A percentile compares a stretch with the other conserved stretches of the same genome.
Conservation (phyloP, 768 basidiomycete genomes). For the Xerocomellus amylosporus region DNA sequence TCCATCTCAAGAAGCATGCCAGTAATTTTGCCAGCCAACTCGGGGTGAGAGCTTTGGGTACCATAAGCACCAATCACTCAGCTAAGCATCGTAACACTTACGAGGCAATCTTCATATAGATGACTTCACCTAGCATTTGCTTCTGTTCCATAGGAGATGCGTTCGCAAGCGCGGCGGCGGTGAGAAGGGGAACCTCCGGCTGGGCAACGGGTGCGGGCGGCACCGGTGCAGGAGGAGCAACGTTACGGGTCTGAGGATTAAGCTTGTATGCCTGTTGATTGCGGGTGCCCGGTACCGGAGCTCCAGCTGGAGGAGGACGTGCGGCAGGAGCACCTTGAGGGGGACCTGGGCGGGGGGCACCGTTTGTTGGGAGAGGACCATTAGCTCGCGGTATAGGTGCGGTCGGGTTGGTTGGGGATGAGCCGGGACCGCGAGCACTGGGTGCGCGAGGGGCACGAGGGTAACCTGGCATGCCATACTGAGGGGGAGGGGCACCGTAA, state of each 20-base stretch:
- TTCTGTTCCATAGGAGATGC: slow-evolving; percentile 85
- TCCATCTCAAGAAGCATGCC: slow-evolving; percentile 99
- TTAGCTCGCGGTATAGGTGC: slow-evolving; percentile 64
- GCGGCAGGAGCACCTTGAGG: slow-evolving; percentile 42
- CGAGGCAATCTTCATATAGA: slow-evolving; percentile 87
- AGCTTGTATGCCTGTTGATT: slow-evolving; percentile 33
- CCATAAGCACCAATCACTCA: slow-evolving; percentile 6
- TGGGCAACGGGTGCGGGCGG: slow-evolving; percentile 41
- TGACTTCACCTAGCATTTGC: slow-evolving; percentile 96
- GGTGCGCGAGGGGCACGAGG: slow-evolving; percentile 60
- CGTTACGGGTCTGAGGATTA: slow-evolving; percentile 38
- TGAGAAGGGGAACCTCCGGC: slow-evolving; percentile 54
- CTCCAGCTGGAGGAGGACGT: slow-evolving; percentile 43
- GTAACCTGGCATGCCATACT: slow-evolving; percentile 72
- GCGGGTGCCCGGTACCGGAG: slow-evolving; percentile 43
- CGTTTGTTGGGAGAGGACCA: slow-evolving; percentile 56
- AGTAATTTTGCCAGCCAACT: slow-evolving; percentile 97
- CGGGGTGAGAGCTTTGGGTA: slow-evolving; percentile 68
- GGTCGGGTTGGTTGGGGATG: slow-evolving; percentile 64
- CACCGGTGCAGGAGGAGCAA: slow-evolving; percentile 31
- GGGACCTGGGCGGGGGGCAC: slow-evolving; percentile 47
- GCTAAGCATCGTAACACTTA: slow-evolving; percentile 39
- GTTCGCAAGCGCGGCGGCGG: slow-evolving; percentile 56
- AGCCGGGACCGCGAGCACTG: slow-evolving; percentile 62
- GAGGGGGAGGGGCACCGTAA: slow-evolving; percentile 71